Evolutionary conservation across 108 stramenopile genomes (phyloP).

Genomic region (Chaetoceros muelleri): DNA sequence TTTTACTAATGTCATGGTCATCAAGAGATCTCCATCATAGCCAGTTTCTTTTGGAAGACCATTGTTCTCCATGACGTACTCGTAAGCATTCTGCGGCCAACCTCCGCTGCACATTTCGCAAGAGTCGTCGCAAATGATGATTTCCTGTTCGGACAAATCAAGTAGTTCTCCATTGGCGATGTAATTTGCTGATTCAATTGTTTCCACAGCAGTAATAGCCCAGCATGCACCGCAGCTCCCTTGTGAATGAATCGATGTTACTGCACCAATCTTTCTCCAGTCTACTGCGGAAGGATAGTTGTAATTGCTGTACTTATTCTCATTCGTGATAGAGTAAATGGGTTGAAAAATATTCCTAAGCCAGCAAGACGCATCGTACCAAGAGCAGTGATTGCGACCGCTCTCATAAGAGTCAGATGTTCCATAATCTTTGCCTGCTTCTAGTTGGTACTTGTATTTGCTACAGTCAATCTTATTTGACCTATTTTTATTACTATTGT

Average conservation of each 20-base stretch:
- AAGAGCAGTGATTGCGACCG: constrained; percentile 19
- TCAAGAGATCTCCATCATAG: constrained; percentile 60
- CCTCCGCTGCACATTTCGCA: constrained; percentile 79
- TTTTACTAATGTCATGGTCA: constrained; percentile 39
- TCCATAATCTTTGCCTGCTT: constrained; percentile 6
- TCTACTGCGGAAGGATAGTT: constrained; percentile 40
- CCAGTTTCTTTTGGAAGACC: constrained; percentile 47
- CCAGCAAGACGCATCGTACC: constrained; percentile 65
- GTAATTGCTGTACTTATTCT: not conserved
- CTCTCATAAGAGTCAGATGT: not conserved
- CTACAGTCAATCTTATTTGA: not conserved
- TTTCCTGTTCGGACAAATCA: constrained; percentile 59
- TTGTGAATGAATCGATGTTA: constrained; percentile 59
- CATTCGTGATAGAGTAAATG: not conserved
- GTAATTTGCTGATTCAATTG: constrained; percentile 72
- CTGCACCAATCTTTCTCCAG: constrained; percentile 73
- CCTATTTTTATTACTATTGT: not conserved
- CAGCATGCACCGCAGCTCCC: constrained; percentile 81
- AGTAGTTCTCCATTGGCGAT: constrained; percentile 50
- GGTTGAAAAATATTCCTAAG: constrained; percentile 39
- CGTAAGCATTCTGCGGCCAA: constrained; percentile 85
- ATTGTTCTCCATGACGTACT: constrained; percentile 68
- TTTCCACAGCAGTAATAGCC: constrained; percentile 85
- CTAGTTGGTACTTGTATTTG: constrained; percentile 1
- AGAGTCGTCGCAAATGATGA: constrained; percentile 58